These are phyloP conservation scores for Silene uniflora DNA, from an alignment of 148 eudicot genomes.

Conservation along the genomic window DNA sequence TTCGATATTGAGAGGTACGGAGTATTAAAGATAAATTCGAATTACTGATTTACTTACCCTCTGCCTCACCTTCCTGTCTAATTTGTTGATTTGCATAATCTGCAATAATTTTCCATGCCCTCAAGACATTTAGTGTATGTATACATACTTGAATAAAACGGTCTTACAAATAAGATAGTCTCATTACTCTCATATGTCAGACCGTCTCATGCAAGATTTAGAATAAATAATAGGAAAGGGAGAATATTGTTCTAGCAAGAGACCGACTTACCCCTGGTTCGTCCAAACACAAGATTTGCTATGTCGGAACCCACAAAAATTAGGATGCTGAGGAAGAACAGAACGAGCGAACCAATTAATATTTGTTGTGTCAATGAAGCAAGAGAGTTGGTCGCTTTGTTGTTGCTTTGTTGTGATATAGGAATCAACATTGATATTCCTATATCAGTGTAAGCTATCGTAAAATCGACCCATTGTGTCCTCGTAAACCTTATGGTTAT, in stretches of 20 bases:
- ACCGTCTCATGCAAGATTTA: too few species aligned
- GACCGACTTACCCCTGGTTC: neutral
- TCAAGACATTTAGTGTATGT: too few species aligned
- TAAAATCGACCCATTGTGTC: conserved; percentile 17
- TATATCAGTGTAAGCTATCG: too few species aligned
- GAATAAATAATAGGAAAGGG: too few species aligned
- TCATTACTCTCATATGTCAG: too few species aligned
- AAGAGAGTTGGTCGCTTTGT: neutral
- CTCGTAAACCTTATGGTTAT: conserved; percentile 9
- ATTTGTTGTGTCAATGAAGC: neutral
- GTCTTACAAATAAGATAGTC: too few species aligned
- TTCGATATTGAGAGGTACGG: too few species aligned
- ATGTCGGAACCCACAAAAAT: conserved; percentile 1
- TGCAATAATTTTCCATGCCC: neutral
- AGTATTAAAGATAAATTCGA: too few species aligned
- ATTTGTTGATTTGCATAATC: neutral
- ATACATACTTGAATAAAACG: too few species aligned
- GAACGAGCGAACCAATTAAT: neutral
- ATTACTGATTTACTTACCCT: too few species aligned
- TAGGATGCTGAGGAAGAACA: neutral
- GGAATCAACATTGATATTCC: too few species aligned
- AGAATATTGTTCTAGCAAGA: neutral
- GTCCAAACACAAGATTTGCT: neutral
- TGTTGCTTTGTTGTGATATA: neutral
- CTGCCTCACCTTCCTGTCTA: neutral